Evolutionary conservation across 495 filamentous ascomycete species (phyloP).

Genomic region (Aspergillus bertholletiae): DNA sequence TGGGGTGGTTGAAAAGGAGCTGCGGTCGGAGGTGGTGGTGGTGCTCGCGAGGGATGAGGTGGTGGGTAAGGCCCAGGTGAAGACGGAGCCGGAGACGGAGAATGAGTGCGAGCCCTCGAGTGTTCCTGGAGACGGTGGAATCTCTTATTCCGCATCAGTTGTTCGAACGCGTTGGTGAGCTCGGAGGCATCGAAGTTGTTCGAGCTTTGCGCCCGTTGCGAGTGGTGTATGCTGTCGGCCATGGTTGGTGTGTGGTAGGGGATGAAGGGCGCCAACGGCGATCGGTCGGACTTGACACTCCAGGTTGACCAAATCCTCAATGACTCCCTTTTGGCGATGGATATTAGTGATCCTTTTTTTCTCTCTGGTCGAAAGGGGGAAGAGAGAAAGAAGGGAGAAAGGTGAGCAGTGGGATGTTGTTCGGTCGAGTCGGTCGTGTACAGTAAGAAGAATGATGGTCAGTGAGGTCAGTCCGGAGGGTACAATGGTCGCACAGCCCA

Average conservation of each 20-base stretch:
- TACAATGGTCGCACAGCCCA: conserved; percentile 27
- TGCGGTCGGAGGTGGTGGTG: conserved; percentile 34
- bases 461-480: conserved; percentile 20
- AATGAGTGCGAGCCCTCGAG: conserved; percentile 52
- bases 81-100: conserved; percentile 33
- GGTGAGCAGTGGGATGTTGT: background rate
- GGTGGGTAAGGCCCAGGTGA: conserved; percentile 20
- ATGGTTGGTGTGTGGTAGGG: conserved; percentile 32
- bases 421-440: background rate
- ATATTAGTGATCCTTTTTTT: background rate
- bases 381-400: background rate
- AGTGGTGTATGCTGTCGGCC: conserved; percentile 37
- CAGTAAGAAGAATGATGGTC: conserved; percentile 1
- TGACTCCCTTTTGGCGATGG: background rate
- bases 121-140: conserved; percentile 69
- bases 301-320: conserved; percentile 13
- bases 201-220: conserved; percentile 27
- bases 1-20: conserved; percentile 21
- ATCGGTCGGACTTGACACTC: conserved; percentile 8
- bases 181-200: conserved; percentile 43
- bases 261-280: conserved; percentile 18
- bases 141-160: conserved; percentile 70
- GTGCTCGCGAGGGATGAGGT: conserved; percentile 40
- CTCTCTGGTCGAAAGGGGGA: background rate
- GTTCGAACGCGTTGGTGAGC: conserved; percentile 67